Conservation (phyloP, 164 flowering plant species). For the Liquidambar formosana region DNA sequence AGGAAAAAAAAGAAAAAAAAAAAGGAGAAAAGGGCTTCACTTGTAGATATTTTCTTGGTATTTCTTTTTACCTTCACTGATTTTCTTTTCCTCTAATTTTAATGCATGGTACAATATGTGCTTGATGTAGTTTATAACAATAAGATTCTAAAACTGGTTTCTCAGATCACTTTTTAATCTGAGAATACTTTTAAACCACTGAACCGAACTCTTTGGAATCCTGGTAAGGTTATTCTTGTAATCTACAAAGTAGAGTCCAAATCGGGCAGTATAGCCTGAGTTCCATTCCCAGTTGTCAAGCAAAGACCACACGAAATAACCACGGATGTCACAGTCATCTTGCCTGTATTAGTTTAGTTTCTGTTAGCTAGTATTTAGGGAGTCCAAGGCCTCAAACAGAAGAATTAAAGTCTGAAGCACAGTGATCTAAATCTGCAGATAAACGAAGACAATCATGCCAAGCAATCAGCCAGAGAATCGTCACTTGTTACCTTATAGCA, state of each 20-base stretch:
- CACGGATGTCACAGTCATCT: slow-evolving; percentile 68
- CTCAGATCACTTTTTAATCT: slow-evolving; percentile 3
- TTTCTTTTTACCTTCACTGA: not conserved
- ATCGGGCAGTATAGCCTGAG: slow-evolving; percentile 72
- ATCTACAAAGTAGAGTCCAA: slow-evolving; percentile 85
- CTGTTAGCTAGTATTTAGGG: slow-evolving; percentile 1
- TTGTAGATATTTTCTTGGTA: not conserved
- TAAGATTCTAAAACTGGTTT: not conserved
- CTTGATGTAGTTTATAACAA: not conserved
- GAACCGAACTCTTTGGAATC: slow-evolving; percentile 75
- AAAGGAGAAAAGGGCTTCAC: not conserved
- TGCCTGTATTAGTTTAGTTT: slow-evolving; percentile 48
- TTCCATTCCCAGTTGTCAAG: slow-evolving; percentile 99
- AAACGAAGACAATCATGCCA: not conserved
- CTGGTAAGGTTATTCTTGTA: slow-evolving; percentile 86
- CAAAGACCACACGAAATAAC: slow-evolving; percentile 89
- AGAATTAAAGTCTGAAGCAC: not conserved
- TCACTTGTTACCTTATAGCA: slow-evolving; percentile 60
- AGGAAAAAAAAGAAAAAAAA: not conserved
- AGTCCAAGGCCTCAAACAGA: not conserved
- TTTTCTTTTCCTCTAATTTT: not conserved
- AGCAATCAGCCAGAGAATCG: not conserved
- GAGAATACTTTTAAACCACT: slow-evolving; percentile 65
- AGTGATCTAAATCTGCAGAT: not conserved
- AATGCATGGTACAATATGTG: not conserved